Base-by-base conservation (phyloP, 1,139 yeast species). In the Yamadazyma triangularis region DNA sequence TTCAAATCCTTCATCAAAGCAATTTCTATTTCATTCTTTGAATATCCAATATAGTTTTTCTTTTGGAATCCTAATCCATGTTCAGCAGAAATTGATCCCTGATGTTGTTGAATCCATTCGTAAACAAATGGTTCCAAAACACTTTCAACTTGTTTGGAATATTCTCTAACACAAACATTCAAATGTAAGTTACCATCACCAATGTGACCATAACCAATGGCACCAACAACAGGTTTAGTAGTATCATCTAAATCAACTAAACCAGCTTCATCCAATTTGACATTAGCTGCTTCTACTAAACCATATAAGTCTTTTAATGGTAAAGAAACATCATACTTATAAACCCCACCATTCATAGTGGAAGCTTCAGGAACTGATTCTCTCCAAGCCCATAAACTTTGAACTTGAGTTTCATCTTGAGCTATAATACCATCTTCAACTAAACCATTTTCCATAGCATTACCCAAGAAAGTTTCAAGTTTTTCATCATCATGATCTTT, bases 41-140 rank as follows among this genome's bases (percentile, higher is more conserved):
- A 75, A 64, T 89, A 89, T 8, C 81, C 81, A 44, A 89, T 73
- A 56, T 84, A 91, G 51, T 84, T 82, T 47, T 83, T 85, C 80
- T 91, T 91, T 52, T 89, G 96, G 73, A 91, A 85, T 1, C 98
- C 98, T 39, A 91, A 70, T 4, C 98, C 98, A 56, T 91, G 98
- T 58, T 91, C 98, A 25, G 97, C 98, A 38, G 95, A 83, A 31
- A 91, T 81, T 1, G 96, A 87, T 19, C 98, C 98, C 25, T 78
- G 62, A 39, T 79, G 73, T 20, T 60, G 48, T 33, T 74, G 70
- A 39, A 91, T 84, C 84, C 91, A 88, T 62, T 91, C 94, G 50
- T 87, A 91, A 18, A 91, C 91, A 60, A 82, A 89, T 25, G 97
- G 97, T 59, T 91, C 97, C 40, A 91, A 70, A 2, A 72, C 75